Evolutionary conservation across 169 alveolate genomes (phyloP).

Genomic region (Plasmodium gonderi): DNA sequence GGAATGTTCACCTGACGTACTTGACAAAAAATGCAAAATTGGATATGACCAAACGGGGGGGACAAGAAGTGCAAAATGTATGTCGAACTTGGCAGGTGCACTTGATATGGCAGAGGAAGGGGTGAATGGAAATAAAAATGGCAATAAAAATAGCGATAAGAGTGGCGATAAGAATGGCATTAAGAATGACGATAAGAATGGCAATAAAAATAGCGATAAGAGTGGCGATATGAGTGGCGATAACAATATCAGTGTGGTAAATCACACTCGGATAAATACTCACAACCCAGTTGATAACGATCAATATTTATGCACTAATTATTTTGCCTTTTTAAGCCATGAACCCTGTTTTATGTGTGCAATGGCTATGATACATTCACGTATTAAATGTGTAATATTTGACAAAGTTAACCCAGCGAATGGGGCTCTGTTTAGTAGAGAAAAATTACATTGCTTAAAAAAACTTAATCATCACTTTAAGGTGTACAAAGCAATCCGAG

Average conservation of each 20-base stretch:
- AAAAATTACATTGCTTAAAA: conserved; percentile 82
- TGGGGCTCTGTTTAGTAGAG: conserved; percentile 85
- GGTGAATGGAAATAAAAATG: conserved; percentile 6
- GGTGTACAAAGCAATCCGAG: conserved; percentile 75
- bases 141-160: background rate
- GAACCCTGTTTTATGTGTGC: conserved; percentile 98
- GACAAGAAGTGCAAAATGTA: background rate
- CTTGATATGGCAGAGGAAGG: background rate
- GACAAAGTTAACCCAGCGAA: conserved; percentile 76
- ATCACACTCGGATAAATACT: background rate
- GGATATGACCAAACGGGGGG: background rate
- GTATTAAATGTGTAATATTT: conserved; percentile 91
- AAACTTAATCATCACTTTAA: conserved; percentile 86
- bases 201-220: background rate
- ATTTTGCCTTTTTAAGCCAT: conserved; percentile 86
- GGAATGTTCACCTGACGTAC: background rate
- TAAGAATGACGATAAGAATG: background rate
- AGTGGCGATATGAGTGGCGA: background rate
- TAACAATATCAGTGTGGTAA: background rate
- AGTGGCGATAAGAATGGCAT: background rate
- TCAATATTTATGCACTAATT: conserved; percentile 88
- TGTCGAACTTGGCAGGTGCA: background rate
- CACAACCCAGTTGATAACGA: background rate
- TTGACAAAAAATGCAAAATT: background rate
- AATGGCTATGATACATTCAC: conserved; percentile 96